Evolutionary conservation across 2,329 filamentous ascomycete genomes (phyloP).

Genomic region (Arachnomyces sp.): DNA sequence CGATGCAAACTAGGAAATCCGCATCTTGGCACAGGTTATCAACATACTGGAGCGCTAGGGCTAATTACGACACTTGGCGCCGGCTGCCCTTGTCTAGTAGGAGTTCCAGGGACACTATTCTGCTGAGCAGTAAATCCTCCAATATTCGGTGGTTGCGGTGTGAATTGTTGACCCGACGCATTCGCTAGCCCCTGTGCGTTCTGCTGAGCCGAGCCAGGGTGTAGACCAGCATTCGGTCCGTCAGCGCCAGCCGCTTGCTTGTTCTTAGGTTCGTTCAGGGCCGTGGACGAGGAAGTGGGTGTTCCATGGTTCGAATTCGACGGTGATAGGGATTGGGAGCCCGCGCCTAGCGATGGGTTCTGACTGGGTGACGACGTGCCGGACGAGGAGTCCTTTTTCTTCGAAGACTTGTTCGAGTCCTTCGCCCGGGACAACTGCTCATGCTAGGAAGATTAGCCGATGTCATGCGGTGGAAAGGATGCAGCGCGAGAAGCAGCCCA

Average conservation of each 20-base stretch:
- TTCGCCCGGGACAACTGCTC: constrained; percentile 88
- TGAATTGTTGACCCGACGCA: constrained; percentile 30
- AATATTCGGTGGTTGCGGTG: constrained; percentile 22
- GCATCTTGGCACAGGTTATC: constrained; percentile 11
- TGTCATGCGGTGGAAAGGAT: constrained; percentile 4
- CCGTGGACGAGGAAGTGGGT: constrained; percentile 81
- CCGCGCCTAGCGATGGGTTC: constrained; percentile 36
- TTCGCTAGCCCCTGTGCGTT: constrained; percentile 20
- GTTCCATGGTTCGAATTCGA: constrained; percentile 58
- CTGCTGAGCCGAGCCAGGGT: constrained; percentile 16
- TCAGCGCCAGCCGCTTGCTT: constrained; percentile 52
- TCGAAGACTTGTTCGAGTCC: constrained; percentile 71
- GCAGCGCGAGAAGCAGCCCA: too few relatives aligned
- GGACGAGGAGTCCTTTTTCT: constrained; percentile 52
- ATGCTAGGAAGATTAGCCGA: constrained; percentile 49
- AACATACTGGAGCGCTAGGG: constrained; percentile 78
- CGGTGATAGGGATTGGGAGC: constrained; percentile 45
- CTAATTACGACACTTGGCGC: constrained; percentile 90
- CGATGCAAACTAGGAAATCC: constrained; percentile 12
- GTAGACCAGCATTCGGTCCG: constrained; percentile 21
- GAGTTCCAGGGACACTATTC: constrained; percentile 50
- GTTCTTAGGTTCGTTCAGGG: constrained; percentile 74
- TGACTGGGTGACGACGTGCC: constrained; percentile 73
- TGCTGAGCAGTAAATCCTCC: constrained; percentile 26
- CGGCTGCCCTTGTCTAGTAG: constrained; percentile 54